These are phyloP conservation scores for Eucalyptus caleyi DNA, from an alignment of 345 rosid genomes.

Conservation along the genomic window DNA sequence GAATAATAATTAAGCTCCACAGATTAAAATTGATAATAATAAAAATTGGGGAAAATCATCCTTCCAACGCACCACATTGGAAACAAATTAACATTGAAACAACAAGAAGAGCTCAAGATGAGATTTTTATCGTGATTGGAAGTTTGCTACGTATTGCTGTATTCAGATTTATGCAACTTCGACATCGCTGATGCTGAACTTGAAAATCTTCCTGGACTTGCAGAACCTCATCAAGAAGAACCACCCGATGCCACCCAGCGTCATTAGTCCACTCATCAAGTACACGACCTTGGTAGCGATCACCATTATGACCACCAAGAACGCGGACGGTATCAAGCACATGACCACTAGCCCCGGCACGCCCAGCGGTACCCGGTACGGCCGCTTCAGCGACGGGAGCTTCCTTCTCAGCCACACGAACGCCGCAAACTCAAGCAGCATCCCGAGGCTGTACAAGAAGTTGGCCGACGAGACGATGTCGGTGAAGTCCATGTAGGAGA, in stretches of 20 bases:
- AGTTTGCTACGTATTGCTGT: background rate
- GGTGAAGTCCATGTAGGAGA: conserved; percentile 27
- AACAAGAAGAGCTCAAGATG: background rate
- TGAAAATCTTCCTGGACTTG: conserved; percentile 15
- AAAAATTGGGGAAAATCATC: background rate
- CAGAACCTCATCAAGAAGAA: conserved; percentile 26
- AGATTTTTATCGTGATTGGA: background rate
- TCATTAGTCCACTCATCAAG: conserved; percentile 34
- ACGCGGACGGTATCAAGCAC: conserved; percentile 42
- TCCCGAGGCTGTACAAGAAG: conserved; percentile 39
- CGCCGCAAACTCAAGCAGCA: conserved; percentile 41
- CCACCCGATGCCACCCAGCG: conserved; percentile 34
- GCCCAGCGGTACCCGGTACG: conserved; percentile 24
- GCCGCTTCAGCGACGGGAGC: conserved; percentile 18
- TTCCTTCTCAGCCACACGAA: conserved; percentile 41
- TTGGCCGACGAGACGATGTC: conserved; percentile 37
- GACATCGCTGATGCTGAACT: background rate
- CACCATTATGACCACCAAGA: conserved; percentile 26
- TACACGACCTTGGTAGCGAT: conserved; percentile 27
- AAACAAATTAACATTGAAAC: background rate
- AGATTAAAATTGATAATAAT: background rate
- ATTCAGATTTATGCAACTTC: background rate
- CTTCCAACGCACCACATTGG: background rate
- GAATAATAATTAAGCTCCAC: background rate
- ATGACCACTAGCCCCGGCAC: conserved; percentile 22